Percentiles rank a stretch among this genome's conserved stretches.
These are phyloP conservation scores for Podospora pseudoanserina DNA, from an alignment of 495 filamentous ascomycete genomes.

Conservation along the genomic window DNA sequence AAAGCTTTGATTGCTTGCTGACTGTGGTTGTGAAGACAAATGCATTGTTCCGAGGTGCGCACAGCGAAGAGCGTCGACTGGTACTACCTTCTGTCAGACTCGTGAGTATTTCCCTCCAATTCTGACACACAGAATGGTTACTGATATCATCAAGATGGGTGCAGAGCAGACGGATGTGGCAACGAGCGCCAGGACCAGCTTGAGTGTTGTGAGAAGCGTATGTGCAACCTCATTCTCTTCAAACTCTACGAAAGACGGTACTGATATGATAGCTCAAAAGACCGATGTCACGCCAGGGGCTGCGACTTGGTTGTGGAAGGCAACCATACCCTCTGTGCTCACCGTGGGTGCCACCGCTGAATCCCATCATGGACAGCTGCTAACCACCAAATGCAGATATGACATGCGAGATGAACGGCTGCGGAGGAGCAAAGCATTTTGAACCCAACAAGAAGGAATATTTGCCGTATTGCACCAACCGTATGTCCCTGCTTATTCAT, in stretches of 20 bases:
- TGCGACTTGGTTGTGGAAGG: slow-evolving; percentile 24
- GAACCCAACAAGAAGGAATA: slow-evolving; percentile 23
- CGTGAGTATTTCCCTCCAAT: slow-evolving; percentile 15
- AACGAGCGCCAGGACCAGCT: slow-evolving; percentile 21
- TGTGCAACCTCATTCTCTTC: background rate
- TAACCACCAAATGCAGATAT: slow-evolving; percentile 16
- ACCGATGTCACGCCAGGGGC: slow-evolving; percentile 23
- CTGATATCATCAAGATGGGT: slow-evolving; percentile 18
- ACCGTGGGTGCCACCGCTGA: slow-evolving; percentile 15
- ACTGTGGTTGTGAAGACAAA: slow-evolving; percentile 23
- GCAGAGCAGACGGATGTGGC: slow-evolving; percentile 25
- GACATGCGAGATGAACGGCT: slow-evolving; percentile 23
- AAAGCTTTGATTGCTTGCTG: background rate
- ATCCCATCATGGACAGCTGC: background rate
- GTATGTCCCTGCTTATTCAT: slow-evolving; percentile 19
- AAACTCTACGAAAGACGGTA: background rate
- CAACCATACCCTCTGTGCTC: slow-evolving; percentile 24
- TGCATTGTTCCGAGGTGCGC: slow-evolving; percentile 23
- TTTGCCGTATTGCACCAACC: slow-evolving; percentile 25
- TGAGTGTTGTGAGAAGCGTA: slow-evolving; percentile 28
- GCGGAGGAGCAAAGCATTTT: slow-evolving; percentile 18
- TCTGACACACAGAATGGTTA: background rate
- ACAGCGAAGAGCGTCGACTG: slow-evolving; percentile 8
- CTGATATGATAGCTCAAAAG: slow-evolving; percentile 5
- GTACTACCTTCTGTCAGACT: slow-evolving; percentile 17